These are phyloP conservation scores for Phytophthora fragariaefolia DNA, from an alignment of 352 stramenopile species.

Conservation along the genomic window DNA sequence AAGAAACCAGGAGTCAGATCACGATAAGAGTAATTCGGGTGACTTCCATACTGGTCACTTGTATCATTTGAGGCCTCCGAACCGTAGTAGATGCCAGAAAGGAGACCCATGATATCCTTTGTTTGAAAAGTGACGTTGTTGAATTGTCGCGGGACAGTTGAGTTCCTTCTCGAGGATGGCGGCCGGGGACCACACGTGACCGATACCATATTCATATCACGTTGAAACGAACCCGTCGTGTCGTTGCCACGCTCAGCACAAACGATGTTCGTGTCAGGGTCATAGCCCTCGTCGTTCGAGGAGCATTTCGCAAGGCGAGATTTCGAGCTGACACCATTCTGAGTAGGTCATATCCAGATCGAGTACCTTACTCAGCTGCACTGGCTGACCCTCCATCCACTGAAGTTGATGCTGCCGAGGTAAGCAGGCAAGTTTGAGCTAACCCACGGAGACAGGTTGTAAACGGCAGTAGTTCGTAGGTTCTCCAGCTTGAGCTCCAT, in stretches of 20 bases:
- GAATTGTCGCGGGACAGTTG: conserved; percentile 33
- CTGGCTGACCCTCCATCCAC: conserved; percentile 37
- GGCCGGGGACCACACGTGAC: conserved; percentile 37
- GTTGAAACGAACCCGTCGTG: conserved; percentile 28
- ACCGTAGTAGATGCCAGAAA: conserved; percentile 39
- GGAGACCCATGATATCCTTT: conserved; percentile 45
- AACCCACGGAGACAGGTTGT: conserved; percentile 12
- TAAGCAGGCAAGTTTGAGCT: conserved; percentile 51
- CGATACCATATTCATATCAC: conserved; percentile 45
- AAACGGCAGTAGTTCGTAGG: conserved; percentile 5
- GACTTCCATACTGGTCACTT: conserved; percentile 44
- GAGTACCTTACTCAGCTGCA: conserved; percentile 43
- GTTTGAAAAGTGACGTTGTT: conserved; percentile 46
- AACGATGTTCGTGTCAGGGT: conserved; percentile 18
- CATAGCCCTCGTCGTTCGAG: conserved; percentile 19
- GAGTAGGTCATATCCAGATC: conserved; percentile 30
- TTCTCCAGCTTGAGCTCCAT: conserved; percentile 31
- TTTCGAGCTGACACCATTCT: conserved; percentile 35
- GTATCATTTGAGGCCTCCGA: conserved; percentile 4
- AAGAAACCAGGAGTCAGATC: conserved; percentile 50
- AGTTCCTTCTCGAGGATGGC: conserved; percentile 41
- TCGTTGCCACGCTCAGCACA: conserved; percentile 31
- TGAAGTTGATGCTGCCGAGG: conserved; percentile 61
- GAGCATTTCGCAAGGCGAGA: conserved; percentile 13
- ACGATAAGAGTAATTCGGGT: conserved; percentile 34